Evolutionary conservation across 1,284 basidiomycete genomes (phyloP), one percentile per base, ranked within the genome.

Genomic region (Thelephora terrestris): DNA sequence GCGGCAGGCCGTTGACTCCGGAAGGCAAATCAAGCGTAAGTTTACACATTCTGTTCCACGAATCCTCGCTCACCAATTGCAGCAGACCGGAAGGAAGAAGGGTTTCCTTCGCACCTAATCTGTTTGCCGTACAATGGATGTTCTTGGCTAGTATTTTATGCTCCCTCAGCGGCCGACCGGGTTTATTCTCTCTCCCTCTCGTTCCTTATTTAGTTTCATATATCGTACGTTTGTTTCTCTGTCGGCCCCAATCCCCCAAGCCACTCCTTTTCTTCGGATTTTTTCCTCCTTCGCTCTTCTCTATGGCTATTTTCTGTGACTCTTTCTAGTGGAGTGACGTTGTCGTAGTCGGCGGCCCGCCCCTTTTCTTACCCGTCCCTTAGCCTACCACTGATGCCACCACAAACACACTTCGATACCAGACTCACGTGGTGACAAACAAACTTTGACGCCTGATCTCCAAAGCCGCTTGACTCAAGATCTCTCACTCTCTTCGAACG

Each of bases 1-100:
- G 82, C 58, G 94, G 93, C 43, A 78, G 93, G 59, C 91, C 93
- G 53, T 73, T 95, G 64, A 98, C 94, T 43, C 95, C 94, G 32
- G 94, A 97, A 71, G 29, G 29, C 29, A 95, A 95, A 78, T 70
- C 73, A 53, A 75, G 75, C 58, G 85, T 87, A 59, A 65, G 80
- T 70, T 47, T 47, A 37, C 36, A 50, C 18, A 32, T 53, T 4
- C 36, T 32, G 12, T 5, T 17, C 49, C 38, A 16, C 32, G 32
- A 39, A 38, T 38, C 45, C 47, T 39, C 43, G 29, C 2, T 34
- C 45, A 38, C 20, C 16, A 12, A 44, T 35, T 21, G n/a, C 37
- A 45, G 39, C 62, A 77, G 73, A 75, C 79, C 59, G 74, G 74
- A 56, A 78, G 78, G 68, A 85, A 81, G 75, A 85, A 83, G 66